A percentile compares a stretch with the other conserved stretches of the same genome.
phyloP scores from a whole-genome alignment of 78 protist species.

The Thecamonas trahens region DNA sequence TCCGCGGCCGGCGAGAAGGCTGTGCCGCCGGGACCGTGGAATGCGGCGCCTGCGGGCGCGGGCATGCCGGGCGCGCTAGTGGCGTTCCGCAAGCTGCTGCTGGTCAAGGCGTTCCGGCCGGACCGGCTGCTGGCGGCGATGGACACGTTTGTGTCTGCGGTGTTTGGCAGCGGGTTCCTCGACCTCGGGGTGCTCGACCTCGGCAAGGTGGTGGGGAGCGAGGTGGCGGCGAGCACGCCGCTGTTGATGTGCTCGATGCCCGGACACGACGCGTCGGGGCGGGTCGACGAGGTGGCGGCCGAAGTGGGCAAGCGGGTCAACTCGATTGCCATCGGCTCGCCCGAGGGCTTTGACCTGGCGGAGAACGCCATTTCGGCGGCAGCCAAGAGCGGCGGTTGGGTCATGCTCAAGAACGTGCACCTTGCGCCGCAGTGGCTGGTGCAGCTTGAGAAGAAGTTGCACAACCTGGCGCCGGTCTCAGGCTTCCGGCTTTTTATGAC shows the following conservation, averaged over 20 bases:
- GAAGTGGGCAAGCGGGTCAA: not conserved
- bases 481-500: slow-evolving; percentile 89
- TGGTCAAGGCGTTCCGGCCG: slow-evolving; percentile 71
- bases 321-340: slow-evolving; percentile 91
- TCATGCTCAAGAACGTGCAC: slow-evolving; percentile 94
- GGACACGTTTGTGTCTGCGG: slow-evolving; percentile 23
- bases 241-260: slow-evolving; percentile 73
- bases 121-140: slow-evolving; percentile 48
- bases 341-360: slow-evolving; percentile 85
- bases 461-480: slow-evolving; percentile 49
- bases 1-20: too few relatives aligned
- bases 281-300: slow-evolving; percentile 51
- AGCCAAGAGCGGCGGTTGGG: slow-evolving; percentile 85
- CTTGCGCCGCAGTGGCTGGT: slow-evolving; percentile 88
- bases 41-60: not conserved
- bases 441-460: slow-evolving; percentile 83
- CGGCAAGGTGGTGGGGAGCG: not conserved
- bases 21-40: too few relatives aligned
- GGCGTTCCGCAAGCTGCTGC: slow-evolving; percentile 39
- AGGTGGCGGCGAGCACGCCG: slow-evolving; percentile 50
- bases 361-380: slow-evolving; percentile 75
- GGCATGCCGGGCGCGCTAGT: not conserved
- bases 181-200: not conserved
- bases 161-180: slow-evolving; percentile 61
- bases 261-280: slow-evolving; percentile 84